Base-by-base conservation (phyloP, 192 early-diverging fungal genomes). In the Coemansia javaensis region DNA sequence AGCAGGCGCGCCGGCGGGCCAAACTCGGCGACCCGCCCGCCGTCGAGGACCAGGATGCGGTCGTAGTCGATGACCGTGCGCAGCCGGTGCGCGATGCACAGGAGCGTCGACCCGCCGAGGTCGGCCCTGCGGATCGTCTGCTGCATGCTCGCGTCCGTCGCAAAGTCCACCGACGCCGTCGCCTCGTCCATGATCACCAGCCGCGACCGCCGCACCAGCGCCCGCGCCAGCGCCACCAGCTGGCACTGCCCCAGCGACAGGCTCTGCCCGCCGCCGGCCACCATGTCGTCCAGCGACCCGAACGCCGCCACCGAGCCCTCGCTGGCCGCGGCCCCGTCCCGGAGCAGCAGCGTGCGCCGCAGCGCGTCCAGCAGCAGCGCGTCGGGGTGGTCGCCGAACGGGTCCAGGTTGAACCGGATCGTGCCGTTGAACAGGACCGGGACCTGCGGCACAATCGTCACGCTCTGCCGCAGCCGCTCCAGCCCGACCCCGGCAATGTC, bases 381-480 rank as follows among this genome's bases (percentile, higher is more conserved):
- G 18, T 60, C 94, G 12, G 58, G 59, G 56, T 85, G 81, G 43
- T 87, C 81, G 36, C 67, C 75, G 53, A 90, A 87, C 5, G 90
- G 91, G 59, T 97, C 92, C 27, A 97, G 50, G 58, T 94, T 94
- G 40, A 86, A 84, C 6, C 92, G 74, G 22, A 93, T 52, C 4
- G 86, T 84, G 24, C 85, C 86, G 47, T 78, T 70, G 54, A 87
- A 85, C 40, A 86, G 47, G 8, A 89, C 77, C 15, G 89, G 88
- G 31, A 90, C 88, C 70, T 96, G 90, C 27, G 91, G 90, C 66
- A 94, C 88, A 39, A 94, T 86, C 1, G 87, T 83, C 27, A 97
- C 43, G 21, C 77, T 67, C 14, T 68, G 66, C 5, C 91, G 79
- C 45, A 93, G 69, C 38, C 87, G 81, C 45, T 86, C 78, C 31